Evolutionary conservation across 805 yeast species (phyloP), one percentile per base, ranked within the genome.

Genomic region (Starmerella potacharoeniae): DNA sequence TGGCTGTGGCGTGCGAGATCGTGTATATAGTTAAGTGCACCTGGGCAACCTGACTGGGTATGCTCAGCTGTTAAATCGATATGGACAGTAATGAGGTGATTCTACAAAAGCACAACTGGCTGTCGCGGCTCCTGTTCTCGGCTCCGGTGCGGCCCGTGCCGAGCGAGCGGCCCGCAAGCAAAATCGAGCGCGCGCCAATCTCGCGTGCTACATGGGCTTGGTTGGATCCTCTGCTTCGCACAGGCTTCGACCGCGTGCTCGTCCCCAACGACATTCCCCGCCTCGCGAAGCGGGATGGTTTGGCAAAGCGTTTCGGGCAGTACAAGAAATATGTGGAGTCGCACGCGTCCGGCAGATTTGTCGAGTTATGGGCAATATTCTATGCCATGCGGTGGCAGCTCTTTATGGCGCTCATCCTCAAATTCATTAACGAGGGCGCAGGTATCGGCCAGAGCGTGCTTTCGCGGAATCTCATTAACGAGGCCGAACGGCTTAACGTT

Each of bases 121-220:
- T 46, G 9, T 33, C 40, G n/a, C 3, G 40, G 40, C 14, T 34
- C 17, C 49, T 46, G 16, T 46, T 46, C n/a, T 33, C 49, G 3
- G 40, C 39, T 11, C 39, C 39, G 30, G n/a, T 41, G 16, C 37
- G 53, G 39, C 64, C 65, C 2, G 40, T 65, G 1, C 67, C 66
- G 1, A 51, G 43, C 1, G 37, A 41, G 33, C 56, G 61, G 13
- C 50, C 45, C 8, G 40, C n/a, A 10, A 53, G 55, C 30, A 58
- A 60, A 1, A 56, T 55, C 17, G 55, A 49, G 14, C 41, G 61
- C 8, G 75, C 72, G 40, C 29, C 65, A 13, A 51, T 78, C 11
- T 72, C 75, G 16, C 67, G 67, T 54, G 44, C 72, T 0, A 71
- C 75, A 56, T 80, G 78, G 66, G 68, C 75, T 71, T 81, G 84